phyloP scores from a whole-genome alignment of 1,284 basidiomycete species.

The Porphyrellus sp. region DNA sequence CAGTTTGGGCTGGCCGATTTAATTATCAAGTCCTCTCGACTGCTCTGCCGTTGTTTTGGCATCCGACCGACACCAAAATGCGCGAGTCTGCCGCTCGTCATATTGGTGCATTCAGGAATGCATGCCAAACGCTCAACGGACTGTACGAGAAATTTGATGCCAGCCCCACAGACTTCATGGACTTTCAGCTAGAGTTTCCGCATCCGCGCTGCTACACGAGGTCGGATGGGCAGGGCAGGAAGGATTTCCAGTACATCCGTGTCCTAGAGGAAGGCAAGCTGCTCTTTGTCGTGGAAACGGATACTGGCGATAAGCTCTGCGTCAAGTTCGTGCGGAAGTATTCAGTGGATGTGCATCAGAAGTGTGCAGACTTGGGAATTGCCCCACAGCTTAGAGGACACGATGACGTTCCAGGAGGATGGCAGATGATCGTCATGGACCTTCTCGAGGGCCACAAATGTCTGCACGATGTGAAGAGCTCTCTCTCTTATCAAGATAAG shows the following conservation, averaged over 20 bases:
- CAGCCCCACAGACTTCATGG: neutral
- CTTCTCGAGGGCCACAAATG: neutral
- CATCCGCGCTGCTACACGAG: neutral
- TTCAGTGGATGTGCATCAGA: too few species aligned
- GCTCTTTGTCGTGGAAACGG: too few species aligned
- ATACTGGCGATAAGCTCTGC: too few species aligned
- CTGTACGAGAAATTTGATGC: neutral
- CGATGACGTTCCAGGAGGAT: neutral
- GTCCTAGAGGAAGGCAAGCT: too few species aligned
- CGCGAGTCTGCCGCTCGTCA: neutral
- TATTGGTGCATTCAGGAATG: neutral
- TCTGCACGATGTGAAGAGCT: neutral
- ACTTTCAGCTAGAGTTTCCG: neutral
- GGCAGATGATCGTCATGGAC: neutral
- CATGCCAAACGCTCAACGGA: neutral
- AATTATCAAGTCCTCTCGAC: too few species aligned
- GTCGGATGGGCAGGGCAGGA: too few species aligned
- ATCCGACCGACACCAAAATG: neutral
- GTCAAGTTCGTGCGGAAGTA: too few species aligned
- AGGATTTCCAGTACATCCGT: too few species aligned
- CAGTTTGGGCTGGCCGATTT: too few species aligned
- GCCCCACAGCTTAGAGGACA: neutral
- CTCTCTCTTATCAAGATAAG: neutral
- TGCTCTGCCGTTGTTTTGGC: neutral
- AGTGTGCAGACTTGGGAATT: neutral